These are phyloP conservation scores for Linanthus parryae DNA, from an alignment of 148 eudicot species.

Conservation along the genomic window DNA sequence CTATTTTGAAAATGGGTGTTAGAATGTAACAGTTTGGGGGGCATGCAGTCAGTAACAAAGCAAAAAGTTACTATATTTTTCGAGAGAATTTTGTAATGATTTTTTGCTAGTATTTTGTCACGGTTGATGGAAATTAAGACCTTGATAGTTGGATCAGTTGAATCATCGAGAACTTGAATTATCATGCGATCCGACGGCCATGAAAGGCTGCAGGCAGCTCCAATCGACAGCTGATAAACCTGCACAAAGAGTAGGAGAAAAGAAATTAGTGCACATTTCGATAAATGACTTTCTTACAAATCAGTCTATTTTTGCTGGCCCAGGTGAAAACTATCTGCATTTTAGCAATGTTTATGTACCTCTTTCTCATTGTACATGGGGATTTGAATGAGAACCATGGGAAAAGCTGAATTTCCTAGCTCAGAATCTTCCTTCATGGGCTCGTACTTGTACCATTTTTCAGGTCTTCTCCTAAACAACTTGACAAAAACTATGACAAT, in stretches of 20 bases:
- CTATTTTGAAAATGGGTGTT: too few relatives aligned
- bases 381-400: conserved; percentile 65
- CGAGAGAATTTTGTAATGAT: too few relatives aligned
- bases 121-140: too few relatives aligned
- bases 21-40: too few relatives aligned
- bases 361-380: conserved; percentile 85
- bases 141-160: conserved; percentile 74
- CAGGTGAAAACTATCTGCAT: too few relatives aligned
- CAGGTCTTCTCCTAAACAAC: conserved; percentile 74
- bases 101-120: too few relatives aligned
- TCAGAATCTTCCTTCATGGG: conserved; percentile 53
- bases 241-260: too few relatives aligned
- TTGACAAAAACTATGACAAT: conserved; percentile 64
- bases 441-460: conserved; percentile 62
- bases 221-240: conserved; percentile 95
- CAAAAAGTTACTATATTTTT: too few relatives aligned
- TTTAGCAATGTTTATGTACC: conserved; percentile 26
- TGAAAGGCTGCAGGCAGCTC: conserved; percentile 89
- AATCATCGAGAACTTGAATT: conserved; percentile 93
- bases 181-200: conserved; percentile 87
- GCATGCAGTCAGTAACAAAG: too few relatives aligned
- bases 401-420: conserved; percentile 40
- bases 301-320: too few relatives aligned
- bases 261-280: too few relatives aligned
- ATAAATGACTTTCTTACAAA: too few relatives aligned